A percentile compares a stretch with the other conserved stretches of the same genome.
phyloP scores from a whole-genome alignment of 2,329 filamentous ascomycete genomes.

The Calycina herbarum region DNA sequence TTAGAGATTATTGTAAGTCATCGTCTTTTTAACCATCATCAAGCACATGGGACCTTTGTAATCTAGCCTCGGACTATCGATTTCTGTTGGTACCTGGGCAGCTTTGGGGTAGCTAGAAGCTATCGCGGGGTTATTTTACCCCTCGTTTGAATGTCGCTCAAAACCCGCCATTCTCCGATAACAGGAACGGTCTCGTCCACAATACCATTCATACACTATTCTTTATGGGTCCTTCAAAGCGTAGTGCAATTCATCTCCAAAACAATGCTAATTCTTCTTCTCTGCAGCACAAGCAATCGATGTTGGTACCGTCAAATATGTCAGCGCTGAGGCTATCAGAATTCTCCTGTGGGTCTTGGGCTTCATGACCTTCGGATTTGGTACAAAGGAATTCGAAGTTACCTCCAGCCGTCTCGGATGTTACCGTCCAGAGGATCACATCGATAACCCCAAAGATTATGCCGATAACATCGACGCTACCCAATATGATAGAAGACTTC shows the following conservation, averaged over 20 bases:
- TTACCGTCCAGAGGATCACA: slow-evolving; percentile 81
- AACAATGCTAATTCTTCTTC: slow-evolving; percentile 17
- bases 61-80: not conserved
- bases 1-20: slow-evolving; percentile 72
- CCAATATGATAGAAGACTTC: slow-evolving; percentile 76
- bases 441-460: slow-evolving; percentile 79
- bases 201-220: too few relatives aligned
- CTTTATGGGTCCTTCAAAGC: not conserved
- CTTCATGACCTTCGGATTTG: slow-evolving; percentile 85
- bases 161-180: not conserved
- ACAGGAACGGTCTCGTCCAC: not conserved
- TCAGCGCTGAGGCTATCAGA: slow-evolving; percentile 87
- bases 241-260: not conserved
- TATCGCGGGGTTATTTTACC: slow-evolving; percentile 2
- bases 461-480: slow-evolving; percentile 85
- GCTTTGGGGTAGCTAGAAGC: not conserved
- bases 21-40: not conserved
- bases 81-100: not conserved
- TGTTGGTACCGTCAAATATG: slow-evolving; percentile 86
- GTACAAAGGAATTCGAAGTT: slow-evolving; percentile 82
- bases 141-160: not conserved
- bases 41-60: not conserved
- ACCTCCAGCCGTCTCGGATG: slow-evolving; percentile 76
- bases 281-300: slow-evolving; percentile 76
- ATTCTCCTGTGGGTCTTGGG: slow-evolving; percentile 86